Conservation (phyloP, 176 grass and related monocot species). For the Elaeis guineensis region DNA sequence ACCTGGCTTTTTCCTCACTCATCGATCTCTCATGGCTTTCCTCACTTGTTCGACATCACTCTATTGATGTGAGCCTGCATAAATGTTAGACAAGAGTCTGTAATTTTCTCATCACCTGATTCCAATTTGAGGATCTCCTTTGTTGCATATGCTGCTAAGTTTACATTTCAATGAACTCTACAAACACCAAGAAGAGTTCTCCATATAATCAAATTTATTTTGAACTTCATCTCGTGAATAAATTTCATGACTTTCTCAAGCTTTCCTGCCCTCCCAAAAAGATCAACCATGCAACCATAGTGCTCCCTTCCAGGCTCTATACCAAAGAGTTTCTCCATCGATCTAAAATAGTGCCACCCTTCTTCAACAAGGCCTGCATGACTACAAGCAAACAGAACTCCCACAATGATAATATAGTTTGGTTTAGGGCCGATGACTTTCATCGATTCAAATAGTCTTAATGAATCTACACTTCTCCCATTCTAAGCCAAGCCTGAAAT, state of each 20-base stretch:
- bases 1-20: constrained; percentile 47
- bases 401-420: constrained; percentile 46
- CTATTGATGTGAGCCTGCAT: constrained; percentile 51
- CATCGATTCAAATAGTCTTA: constrained; percentile 48
- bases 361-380: constrained; percentile 54
- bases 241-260: constrained; percentile 39
- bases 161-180: constrained; percentile 48
- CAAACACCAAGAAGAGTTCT: constrained; percentile 62
- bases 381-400: constrained; percentile 68
- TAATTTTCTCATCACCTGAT: constrained; percentile 36
- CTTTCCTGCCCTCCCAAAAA: constrained; percentile 54
- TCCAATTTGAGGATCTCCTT: constrained; percentile 58
- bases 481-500: constrained; percentile 73
- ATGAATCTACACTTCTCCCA: constrained; percentile 33
- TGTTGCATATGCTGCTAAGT: constrained; percentile 44
- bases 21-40: constrained; percentile 36
- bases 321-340: constrained; percentile 44
- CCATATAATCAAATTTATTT: constrained; percentile 40
- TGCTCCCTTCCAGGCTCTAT: constrained; percentile 53
- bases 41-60: constrained; percentile 43
- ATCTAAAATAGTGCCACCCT: constrained; percentile 50
- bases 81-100: constrained; percentile 53
- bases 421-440: constrained; percentile 29
- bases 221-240: constrained; percentile 38
- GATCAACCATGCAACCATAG: constrained; percentile 65